These are phyloP conservation scores for Tetrahymena elliotti DNA, from an alignment of 73 alveolate genomes.

Conservation along the genomic window DNA sequence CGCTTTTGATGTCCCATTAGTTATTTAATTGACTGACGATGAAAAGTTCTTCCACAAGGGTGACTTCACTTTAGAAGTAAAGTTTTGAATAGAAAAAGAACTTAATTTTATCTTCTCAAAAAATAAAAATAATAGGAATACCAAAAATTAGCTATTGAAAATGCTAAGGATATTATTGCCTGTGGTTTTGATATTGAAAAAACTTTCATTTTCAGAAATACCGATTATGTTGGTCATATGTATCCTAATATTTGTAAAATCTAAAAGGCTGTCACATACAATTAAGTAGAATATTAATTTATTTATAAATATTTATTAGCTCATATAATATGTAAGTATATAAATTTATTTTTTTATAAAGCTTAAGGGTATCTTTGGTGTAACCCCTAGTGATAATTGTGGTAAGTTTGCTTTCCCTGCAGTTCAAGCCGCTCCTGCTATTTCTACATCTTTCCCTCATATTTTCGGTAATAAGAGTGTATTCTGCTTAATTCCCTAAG, in stretches of 20 bases:
- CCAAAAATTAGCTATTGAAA: conserved; percentile 80
- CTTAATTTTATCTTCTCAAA: neutral
- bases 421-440: conserved; percentile 95
- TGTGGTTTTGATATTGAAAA: conserved; percentile 97
- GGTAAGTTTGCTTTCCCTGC: conserved; percentile 98
- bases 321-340: too few relatives aligned
- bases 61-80: conserved; percentile 17
- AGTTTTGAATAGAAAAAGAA: neutral
- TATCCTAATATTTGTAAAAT: conserved; percentile 83
- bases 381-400: conserved; percentile 89
- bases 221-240: conserved; percentile 86
- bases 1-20: conserved; percentile 98
- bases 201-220: conserved; percentile 95
- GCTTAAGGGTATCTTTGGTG: conserved; percentile 83
- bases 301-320: neutral
- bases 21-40: conserved; percentile 97
- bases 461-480: conserved; percentile 75
- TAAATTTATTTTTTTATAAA: neutral
- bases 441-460: conserved; percentile 92
- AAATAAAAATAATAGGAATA: conserved; percentile 43
- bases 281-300: conserved; percentile 48
- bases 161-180: conserved; percentile 98
- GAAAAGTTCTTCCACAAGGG: conserved; percentile 93
- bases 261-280: conserved; percentile 85
- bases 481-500: conserved; percentile 94